Percentiles rank a stretch among this genome's conserved stretches.
These are phyloP conservation scores for Scortechinia acanthostroma DNA, from an alignment of 2,329 filamentous ascomycete species.

Conservation along the genomic window DNA sequence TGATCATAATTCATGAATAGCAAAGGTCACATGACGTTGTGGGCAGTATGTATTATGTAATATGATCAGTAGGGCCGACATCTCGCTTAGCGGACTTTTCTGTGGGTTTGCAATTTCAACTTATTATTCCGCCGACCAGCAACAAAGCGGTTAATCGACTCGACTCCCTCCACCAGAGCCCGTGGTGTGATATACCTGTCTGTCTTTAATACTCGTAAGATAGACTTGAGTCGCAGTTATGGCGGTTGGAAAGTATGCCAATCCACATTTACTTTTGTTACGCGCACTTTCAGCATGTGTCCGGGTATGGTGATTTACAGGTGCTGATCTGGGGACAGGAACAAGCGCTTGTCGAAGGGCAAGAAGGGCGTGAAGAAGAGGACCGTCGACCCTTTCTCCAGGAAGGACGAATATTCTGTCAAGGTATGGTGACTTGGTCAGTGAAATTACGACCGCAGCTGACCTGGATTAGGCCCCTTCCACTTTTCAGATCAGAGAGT, in stretches of 20 bases:
- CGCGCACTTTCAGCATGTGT: slow-evolving; percentile 7
- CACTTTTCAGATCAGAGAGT: slow-evolving; percentile 95
- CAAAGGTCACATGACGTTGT: neutral
- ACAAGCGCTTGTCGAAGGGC: slow-evolving; percentile 99
- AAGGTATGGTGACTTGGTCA: slow-evolving; percentile 72
- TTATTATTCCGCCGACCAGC: neutral
- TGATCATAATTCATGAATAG: no score
- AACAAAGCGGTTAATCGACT: no score
- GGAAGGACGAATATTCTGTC: slow-evolving; percentile 98
- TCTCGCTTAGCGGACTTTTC: slow-evolving; percentile 3
- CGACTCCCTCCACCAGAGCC: neutral
- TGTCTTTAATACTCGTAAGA: neutral
- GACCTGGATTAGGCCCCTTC: slow-evolving; percentile 73
- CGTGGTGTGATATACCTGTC: neutral
- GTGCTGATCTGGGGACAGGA: slow-evolving; percentile 51
- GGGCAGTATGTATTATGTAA: neutral
- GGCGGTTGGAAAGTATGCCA: slow-evolving; percentile 51
- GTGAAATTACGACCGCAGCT: slow-evolving; percentile 14
- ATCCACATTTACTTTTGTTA: slow-evolving; percentile 1
- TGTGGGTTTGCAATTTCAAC: slow-evolving; percentile 4
- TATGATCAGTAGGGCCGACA: neutral
- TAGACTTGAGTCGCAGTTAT: slow-evolving; percentile 18
- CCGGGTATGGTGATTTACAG: slow-evolving; percentile 8
- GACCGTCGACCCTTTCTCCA: slow-evolving; percentile 91
- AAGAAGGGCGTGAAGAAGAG: slow-evolving; percentile 99